Conservation (phyloP, 2,329 filamentous ascomycete genomes). For the Trichophyton rubrum region DNA sequence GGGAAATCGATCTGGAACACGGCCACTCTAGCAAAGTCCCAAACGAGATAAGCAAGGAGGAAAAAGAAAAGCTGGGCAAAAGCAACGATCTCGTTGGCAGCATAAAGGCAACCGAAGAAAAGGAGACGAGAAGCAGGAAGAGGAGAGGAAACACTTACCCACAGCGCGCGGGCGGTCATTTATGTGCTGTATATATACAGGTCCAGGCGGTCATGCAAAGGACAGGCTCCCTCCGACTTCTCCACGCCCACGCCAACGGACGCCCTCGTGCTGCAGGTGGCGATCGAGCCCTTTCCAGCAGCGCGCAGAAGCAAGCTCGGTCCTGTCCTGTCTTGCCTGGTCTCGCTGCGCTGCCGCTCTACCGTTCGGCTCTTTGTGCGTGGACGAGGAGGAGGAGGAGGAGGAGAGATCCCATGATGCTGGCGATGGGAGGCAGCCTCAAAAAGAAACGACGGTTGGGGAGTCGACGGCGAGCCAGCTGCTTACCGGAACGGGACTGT, state of each 20-base stretch:
- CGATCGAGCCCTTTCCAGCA: background rate
- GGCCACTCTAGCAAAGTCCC: background rate
- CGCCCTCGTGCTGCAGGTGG: background rate
- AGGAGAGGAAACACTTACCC: background rate
- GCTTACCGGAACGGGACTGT: conserved; percentile 10
- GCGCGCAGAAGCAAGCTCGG: background rate
- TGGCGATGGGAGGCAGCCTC: background rate
- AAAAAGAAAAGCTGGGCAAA: background rate
- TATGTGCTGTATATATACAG: background rate
- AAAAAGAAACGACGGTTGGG: background rate
- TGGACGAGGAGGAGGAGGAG: background rate
- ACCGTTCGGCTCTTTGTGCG: too few species aligned
- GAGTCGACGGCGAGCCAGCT: background rate
- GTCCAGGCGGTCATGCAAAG: too few species aligned
- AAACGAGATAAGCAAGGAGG: too few species aligned
- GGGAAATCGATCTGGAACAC: conserved; percentile 4
- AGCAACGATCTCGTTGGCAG: background rate
- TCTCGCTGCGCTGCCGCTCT: too few species aligned
- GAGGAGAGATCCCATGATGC: background rate
- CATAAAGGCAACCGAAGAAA: background rate
- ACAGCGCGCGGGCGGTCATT: background rate
- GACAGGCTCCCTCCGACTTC: background rate
- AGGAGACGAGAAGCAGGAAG: background rate
- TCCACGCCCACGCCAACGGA: background rate
- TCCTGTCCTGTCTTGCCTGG: background rate